phyloP scores from a whole-genome alignment of 768 basidiomycete genomes.

The Russula ochroleuca region DNA sequence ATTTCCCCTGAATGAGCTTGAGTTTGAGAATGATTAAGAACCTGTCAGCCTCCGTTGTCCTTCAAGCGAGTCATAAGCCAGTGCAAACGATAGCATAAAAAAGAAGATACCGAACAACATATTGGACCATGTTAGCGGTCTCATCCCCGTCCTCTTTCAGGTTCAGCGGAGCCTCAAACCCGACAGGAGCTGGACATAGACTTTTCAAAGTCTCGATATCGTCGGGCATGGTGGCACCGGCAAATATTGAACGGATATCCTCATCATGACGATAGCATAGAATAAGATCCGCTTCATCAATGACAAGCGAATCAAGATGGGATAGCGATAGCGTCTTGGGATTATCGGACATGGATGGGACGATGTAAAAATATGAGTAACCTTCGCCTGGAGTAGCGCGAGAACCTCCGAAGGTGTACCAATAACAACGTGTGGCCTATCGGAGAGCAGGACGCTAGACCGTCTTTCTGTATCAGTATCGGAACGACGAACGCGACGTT shows the following conservation, averaged over 20 bases:
- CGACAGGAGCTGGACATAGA: conserved; percentile 16
- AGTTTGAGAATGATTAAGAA: conserved; percentile 97
- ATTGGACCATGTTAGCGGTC: conserved; percentile 76
- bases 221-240: conserved; percentile 91
- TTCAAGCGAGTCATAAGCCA: conserved; percentile 1
- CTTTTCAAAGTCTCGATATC: conserved; percentile 92
- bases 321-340: conserved; percentile 57
- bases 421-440: conserved; percentile 75
- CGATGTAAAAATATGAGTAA: conserved; percentile 26
- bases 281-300: conserved; percentile 97
- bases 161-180: conserved; percentile 70
- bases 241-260: conserved; percentile 70
- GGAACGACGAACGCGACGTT: background rate
- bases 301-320: conserved; percentile 78
- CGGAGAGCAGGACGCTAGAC: conserved; percentile 50
- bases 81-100: background rate
- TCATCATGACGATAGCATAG: conserved; percentile 96
- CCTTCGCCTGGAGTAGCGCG: conserved; percentile 66
- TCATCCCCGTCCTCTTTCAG: conserved; percentile 87
- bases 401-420: conserved; percentile 73
- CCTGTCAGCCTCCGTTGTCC: conserved; percentile 80
- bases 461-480: background rate
- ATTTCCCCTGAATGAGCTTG: conserved; percentile 93
- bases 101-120: conserved; percentile 60
- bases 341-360: conserved; percentile 1